These are phyloP conservation scores for Rubus idaeus DNA, from an alignment of 306 rosid species.

Conservation along the genomic window DNA sequence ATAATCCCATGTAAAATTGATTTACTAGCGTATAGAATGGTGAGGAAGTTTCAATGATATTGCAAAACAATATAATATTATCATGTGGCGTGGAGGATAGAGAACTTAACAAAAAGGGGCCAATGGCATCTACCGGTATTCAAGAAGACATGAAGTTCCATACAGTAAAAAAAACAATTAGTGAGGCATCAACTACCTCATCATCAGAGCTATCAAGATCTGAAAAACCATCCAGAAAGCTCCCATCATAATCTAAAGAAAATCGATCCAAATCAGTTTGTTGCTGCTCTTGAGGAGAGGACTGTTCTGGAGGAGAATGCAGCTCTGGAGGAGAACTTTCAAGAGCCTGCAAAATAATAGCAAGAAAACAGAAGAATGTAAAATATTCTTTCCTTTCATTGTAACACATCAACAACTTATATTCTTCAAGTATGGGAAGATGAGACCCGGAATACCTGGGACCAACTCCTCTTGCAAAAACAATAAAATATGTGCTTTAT, in stretches of 20 bases:
- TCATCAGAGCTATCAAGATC: constrained; percentile 55
- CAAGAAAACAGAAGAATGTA: neutral
- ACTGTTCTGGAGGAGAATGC: too few relatives aligned
- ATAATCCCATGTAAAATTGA: too few relatives aligned
- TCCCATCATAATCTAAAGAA: constrained; percentile 53
- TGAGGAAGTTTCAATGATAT: neutral
- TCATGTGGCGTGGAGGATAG: neutral
- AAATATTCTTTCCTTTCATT: neutral
- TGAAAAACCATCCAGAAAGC: constrained; percentile 54
- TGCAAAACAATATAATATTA: neutral
- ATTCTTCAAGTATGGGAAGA: too few relatives aligned
- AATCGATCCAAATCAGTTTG: constrained; percentile 44
- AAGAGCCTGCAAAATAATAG: constrained; percentile 43
- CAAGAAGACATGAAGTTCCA: neutral
- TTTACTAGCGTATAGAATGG: neutral
- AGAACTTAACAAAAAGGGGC: neutral
- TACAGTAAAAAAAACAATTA: neutral
- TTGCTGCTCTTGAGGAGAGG: constrained; percentile 40
- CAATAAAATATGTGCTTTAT: too few relatives aligned
- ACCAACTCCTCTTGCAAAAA: neutral
- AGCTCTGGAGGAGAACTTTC: constrained; percentile 34
- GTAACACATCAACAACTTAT: neutral
- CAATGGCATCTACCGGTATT: neutral
- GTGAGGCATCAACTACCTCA: constrained; percentile 42
- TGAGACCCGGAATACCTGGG: neutral